Evolutionary conservation across 1,139 yeast species (phyloP), one percentile per base, ranked within the genome.

Genomic region (Saccharomycopsis crataegensis): DNA sequence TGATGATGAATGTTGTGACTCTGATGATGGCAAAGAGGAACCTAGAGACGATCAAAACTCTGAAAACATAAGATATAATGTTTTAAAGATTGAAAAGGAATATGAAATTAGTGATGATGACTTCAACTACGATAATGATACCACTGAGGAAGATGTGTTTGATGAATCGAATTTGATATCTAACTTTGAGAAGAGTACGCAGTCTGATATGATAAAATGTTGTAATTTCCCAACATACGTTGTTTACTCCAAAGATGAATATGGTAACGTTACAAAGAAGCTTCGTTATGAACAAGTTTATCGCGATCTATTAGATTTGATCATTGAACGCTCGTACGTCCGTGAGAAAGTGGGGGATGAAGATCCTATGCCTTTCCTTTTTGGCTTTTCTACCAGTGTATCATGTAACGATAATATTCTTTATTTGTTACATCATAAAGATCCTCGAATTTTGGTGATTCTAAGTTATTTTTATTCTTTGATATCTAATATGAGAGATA

Each of bases 361-460:
- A 7, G 54, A 51, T 2, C 17, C 31, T 17, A 43, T 34, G 11
- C n/a, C 51, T n/a, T n/a, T 47, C n/a, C 34, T 47, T n/a, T 22
- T 51, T 8, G 31, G 46, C 14, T 46, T 51, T 14, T 38, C 43
- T 11, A 17, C 38, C 6, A 31, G n/a, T 12, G 41, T 51, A 11
- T n/a, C 54, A 8, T 9, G 33, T n/a, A 40, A 42, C 36, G 38
- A 48, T 11, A 42, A 47, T 31, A 40, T 51, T 14, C 17, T 51
- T 14, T 46, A 46, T 32, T 42, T 52, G 22, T 16, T 52, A 31
- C 46, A 48, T 17, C 44, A 49, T 14, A 52, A 52, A 37, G 55
- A 52, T 33, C 55, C 55, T 4, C 22, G 55, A 17, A 32, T 44
- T 7, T 16, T 52, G 22, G 32, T 52, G 12, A 31, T 52, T 9